Base-by-base conservation (phyloP, 2,329 filamentous ascomycete genomes). In the Meredithiella fracta region DNA sequence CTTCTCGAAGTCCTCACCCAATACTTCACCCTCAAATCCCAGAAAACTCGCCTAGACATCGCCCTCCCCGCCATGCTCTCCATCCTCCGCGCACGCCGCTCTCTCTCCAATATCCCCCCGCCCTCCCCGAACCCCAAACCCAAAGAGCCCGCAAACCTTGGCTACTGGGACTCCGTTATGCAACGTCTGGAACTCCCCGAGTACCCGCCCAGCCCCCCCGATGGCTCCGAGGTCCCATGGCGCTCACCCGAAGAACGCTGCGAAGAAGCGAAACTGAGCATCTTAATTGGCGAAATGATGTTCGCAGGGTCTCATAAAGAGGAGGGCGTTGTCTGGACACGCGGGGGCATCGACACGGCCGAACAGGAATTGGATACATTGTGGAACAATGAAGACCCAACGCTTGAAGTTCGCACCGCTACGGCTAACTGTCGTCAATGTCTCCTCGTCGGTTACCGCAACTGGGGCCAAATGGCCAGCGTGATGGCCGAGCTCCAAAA, bases 201-300 rank as follows among this genome's bases (percentile, higher is more conserved):
- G 1, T 94, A 89, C 64, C 89, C 91, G 0, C 67, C 79, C 0
- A 76, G 85, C 0, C 85, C 83, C 0, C 72, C 78, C 0, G 82
- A 86, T 51, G 90, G 90, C 55, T 78, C 84, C 50, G 69, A 77
- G 2, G 74, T 83, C 0, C 80, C 90, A 0, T 69, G 75, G 57
- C 83, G 86, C 50, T 78, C 77, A 56, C 65, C 79, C 8, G 72
- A 75, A 26, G 80, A 86, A 61, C 76, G 78, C 38, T 96, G 90
- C 67, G 84, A 92, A 61, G 90, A 96, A 67, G 88, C 89, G 2
- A 87, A 80, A 0, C 70, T 96, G 14, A 89, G 88, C 73, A 77
- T 89, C 23, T 92, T 95, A 67, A 91, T 97, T 60, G 91, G 91
- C 58, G 91, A 97, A 70, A 94, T 97, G 53, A 76, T 97, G 31